Conservation (phyloP, 129 eudicot genomes). For the Flaveria brownii region DNA sequence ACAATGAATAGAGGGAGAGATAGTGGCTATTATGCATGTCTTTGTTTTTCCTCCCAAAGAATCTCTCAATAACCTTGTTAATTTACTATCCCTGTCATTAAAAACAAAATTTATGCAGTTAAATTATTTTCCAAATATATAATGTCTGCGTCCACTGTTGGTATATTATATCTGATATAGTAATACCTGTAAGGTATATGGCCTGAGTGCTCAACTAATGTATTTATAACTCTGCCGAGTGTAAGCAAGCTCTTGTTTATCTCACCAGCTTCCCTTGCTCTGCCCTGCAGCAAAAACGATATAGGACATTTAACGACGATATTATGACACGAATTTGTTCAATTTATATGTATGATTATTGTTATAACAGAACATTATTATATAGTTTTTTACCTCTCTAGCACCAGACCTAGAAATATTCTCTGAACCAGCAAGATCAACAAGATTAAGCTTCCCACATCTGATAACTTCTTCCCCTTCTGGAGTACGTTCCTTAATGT, state of each 20-base stretch:
- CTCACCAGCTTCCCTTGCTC: constrained; percentile 99
- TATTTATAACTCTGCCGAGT: constrained; percentile 92
- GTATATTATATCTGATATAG: constrained; percentile 3
- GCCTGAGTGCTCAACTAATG: constrained; percentile 96
- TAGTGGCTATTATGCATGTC: constrained; percentile 95
- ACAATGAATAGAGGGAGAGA: constrained; percentile 86
- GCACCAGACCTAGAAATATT: constrained; percentile 99
- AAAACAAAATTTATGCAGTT: neutral
- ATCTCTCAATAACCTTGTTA: constrained; percentile 94
- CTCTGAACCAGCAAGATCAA: constrained; percentile 99
- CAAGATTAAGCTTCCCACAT: constrained; percentile 91
- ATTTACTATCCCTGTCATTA: constrained; percentile 78
- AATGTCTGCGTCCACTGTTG: neutral
- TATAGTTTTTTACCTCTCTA: constrained; percentile 66
- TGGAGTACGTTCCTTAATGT: constrained; percentile 87
- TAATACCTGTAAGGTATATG: constrained; percentile 91
- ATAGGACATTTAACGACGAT: neutral
- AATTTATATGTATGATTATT: neutral
- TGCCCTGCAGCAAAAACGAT: constrained; percentile 54
- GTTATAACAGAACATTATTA: neutral
- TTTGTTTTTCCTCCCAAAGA: constrained; percentile 99
- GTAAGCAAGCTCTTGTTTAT: constrained; percentile 97
- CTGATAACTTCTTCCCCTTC: constrained; percentile 98
- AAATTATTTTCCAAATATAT: neutral
- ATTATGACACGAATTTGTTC: constrained; percentile 9